Evolutionary conservation across 768 basidiomycete species (phyloP).

Genomic region (Boletus tylopilopsis): DNA sequence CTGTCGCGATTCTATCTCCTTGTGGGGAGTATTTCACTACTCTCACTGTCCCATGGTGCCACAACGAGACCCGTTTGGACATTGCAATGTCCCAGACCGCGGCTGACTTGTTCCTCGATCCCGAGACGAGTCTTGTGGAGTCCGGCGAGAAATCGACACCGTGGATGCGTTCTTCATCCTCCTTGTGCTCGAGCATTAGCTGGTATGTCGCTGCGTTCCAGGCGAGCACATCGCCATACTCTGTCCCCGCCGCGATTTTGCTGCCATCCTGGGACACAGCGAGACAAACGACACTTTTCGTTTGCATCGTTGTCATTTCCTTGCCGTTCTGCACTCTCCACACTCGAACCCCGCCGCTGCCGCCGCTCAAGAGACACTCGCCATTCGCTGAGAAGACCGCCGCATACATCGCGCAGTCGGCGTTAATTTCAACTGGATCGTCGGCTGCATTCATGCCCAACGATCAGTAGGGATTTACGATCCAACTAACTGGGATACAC

Average conservation of each 20-base stretch:
- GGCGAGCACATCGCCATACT: not conserved
- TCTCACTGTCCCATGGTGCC: fast-evolving
- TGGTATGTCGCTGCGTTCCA: not conserved
- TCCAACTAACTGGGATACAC: too few species aligned
- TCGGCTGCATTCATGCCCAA: not conserved
- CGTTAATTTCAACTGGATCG: not conserved
- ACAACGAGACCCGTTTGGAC: too few species aligned
- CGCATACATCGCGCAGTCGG: not conserved
- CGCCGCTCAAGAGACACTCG: not conserved
- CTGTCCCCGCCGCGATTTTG: not conserved
- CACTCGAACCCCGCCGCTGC: not conserved
- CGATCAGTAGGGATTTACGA: too few species aligned
- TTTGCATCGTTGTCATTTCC: not conserved
- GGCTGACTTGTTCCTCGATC: not conserved
- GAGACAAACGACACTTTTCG: not conserved
- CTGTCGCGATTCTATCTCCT: not conserved
- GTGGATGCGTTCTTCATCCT: not conserved
- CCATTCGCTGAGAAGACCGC: not conserved
- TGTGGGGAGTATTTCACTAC: not conserved
- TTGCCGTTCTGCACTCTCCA: not conserved
- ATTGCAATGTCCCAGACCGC: not conserved
- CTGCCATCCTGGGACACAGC: not conserved
- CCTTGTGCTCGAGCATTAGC: not conserved
- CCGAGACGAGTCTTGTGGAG: not conserved
- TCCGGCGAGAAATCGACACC: not conserved